These are phyloP conservation scores for Wickerhamiella lipophila DNA, from an alignment of 805 yeast genomes.

Conservation along the genomic window DNA sequence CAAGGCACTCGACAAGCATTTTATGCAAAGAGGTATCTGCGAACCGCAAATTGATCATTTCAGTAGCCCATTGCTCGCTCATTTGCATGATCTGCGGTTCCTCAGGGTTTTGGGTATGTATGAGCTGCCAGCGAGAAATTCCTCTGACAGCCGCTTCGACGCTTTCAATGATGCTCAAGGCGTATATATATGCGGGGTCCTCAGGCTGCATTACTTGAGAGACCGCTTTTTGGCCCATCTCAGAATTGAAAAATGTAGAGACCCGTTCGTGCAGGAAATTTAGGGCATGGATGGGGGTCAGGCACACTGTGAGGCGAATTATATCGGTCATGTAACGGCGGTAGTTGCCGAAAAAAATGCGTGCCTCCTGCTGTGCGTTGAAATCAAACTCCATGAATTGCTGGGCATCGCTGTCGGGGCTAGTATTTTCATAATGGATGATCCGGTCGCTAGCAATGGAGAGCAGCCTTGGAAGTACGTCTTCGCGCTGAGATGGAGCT, in stretches of 20 bases:
- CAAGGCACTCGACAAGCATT: slow-evolving; percentile 81
- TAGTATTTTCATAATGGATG: slow-evolving; percentile 55
- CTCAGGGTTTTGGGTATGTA: neutral
- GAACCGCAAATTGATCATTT: slow-evolving; percentile 56
- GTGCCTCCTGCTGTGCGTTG: slow-evolving; percentile 70
- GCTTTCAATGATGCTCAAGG: slow-evolving; percentile 69
- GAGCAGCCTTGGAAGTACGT: slow-evolving; percentile 52
- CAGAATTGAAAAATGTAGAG: slow-evolving; percentile 52
- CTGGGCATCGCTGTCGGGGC: slow-evolving; percentile 51
- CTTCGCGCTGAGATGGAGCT: slow-evolving; percentile 32
- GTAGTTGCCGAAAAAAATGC: slow-evolving; percentile 64
- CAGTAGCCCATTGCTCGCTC: slow-evolving; percentile 46
- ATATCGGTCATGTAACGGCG: slow-evolving; percentile 81
- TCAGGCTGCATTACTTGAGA: slow-evolving; percentile 22
- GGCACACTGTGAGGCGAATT: slow-evolving; percentile 75
- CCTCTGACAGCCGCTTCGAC: slow-evolving; percentile 88
- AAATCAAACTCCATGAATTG: slow-evolving; percentile 72
- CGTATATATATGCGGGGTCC: slow-evolving; percentile 51
- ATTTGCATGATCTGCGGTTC: slow-evolving; percentile 41
- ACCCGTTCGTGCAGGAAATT: slow-evolving; percentile 68
- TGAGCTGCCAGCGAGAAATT: slow-evolving; percentile 80
- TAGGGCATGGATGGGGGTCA: slow-evolving; percentile 68
- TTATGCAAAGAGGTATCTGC: slow-evolving; percentile 71
- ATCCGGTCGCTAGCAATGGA: slow-evolving; percentile 69
- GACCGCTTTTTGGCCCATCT: slow-evolving; percentile 53